Evolutionary conservation across 225 moss, liverwort and hornwort species (phyloP), one percentile per base, ranked within the genome.

Genomic region (Pseudoscleropodium purum): DNA sequence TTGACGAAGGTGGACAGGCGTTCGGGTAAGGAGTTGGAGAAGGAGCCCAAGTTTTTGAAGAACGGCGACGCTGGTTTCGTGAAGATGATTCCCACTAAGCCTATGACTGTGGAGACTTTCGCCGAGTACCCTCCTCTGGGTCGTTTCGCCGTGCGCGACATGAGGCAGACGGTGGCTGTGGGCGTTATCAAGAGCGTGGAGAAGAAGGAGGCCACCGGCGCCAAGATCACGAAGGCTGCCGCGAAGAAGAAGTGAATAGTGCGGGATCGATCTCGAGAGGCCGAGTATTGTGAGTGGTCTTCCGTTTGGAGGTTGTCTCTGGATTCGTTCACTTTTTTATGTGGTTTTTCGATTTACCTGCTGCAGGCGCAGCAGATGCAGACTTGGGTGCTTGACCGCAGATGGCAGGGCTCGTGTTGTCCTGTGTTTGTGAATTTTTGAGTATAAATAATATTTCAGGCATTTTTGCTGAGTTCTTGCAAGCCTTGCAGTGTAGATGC

Each of bases 21-120:
- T 7, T 94, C 93, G 3, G 94, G 94, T 0, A 94, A 94, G 92
- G 94, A 94, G 93, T 72, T 94, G 70, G 94, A 94, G 92, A 94
- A 94, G 93, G 94, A 94, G 93, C 94, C 94, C 0, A 94, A 94
- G 94, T 93, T 94, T 69, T 45, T 94, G 93, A 94, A 94, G 94
- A 94, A 94, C 66, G 94, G 94, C 7, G 94, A 94, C 83, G 94
- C 94, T 0, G 94, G 93, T 62, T 92, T 94, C 81, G 93, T 94
- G 91, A 94, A 95, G 93, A 93, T 95, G 94, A n/a, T 95, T 77
- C 93, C 93, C 27, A 89, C 94, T 0, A 95, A 95, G 94, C 93
- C 94, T 2, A 95, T 95, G 93, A 95, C 92, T 13, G 95, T 95
- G 87, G 94, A 95, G 90, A 92, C 94, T 0, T 94, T 95, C 37